phyloP scores from a whole-genome alignment of 2,329 filamentous ascomycete genomes.

The Canariomyces notabilis region DNA sequence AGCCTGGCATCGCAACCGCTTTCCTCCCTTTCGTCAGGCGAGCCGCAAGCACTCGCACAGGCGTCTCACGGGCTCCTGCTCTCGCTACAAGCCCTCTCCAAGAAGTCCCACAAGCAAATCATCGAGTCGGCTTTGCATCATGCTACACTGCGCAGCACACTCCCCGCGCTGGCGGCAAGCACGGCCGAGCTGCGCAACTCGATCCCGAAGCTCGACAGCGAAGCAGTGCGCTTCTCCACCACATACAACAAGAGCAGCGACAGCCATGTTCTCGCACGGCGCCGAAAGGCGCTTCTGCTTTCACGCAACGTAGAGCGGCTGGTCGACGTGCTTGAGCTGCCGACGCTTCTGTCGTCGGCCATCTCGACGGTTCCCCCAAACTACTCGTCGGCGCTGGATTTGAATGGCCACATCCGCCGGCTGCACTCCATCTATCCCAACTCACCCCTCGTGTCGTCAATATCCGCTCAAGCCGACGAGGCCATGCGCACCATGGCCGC shows the following conservation, averaged over 20 bases:
- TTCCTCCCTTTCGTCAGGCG: constrained; percentile 64
- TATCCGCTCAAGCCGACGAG: constrained; percentile 72
- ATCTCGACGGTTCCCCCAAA: constrained; percentile 63
- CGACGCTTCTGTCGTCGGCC: constrained; percentile 75
- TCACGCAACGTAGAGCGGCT: constrained; percentile 84
- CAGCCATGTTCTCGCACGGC: constrained; percentile 63
- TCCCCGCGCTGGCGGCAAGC: constrained; percentile 65
- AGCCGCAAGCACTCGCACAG: constrained; percentile 76
- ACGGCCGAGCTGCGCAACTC: constrained; percentile 62
- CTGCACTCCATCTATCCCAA: constrained; percentile 77
- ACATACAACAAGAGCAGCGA: constrained; percentile 73
- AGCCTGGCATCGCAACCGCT: constrained; percentile 73
- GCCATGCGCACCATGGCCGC: constrained; percentile 86
- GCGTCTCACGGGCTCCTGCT: constrained; percentile 74
- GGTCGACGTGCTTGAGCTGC: constrained; percentile 86
- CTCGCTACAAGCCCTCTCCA: constrained; percentile 80
- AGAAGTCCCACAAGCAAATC: constrained; percentile 79
- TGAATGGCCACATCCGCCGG: constrained; percentile 88
- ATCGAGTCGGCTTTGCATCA: constrained; percentile 77
- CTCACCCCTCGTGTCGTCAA: constrained; percentile 67
- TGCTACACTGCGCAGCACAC: constrained; percentile 61
- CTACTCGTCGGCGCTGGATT: constrained; percentile 83
- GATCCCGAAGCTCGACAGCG: constrained; percentile 73
- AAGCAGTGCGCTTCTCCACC: constrained; percentile 73
- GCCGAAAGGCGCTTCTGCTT: constrained; percentile 75